Base-by-base conservation (phyloP, 148 eudicot genomes). In the Rhododendron henanense region DNA sequence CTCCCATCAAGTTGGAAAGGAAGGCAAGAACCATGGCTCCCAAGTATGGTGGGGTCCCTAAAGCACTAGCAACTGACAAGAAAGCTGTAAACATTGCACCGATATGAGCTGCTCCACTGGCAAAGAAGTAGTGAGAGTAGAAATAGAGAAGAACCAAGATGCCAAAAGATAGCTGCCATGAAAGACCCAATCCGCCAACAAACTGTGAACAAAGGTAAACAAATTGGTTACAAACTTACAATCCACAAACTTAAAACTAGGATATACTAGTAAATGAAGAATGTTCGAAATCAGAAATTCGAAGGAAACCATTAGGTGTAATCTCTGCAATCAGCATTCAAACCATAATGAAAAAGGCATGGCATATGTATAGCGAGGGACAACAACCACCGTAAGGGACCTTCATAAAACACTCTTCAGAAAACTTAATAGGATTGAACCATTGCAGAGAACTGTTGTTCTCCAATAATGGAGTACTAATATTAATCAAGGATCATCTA, bases 91-190 rank as follows among this genome's bases (percentile, higher is more conserved):
- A 97, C 99, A 97, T 97, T 83, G 99, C 99, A 63, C 99, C 99
- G n/a, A 97, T 97, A 50, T 97, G 98, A 85, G 99, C 99, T 74
- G 99, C 99, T 79, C 99, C 99, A 85, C 98, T 97, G 65, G 99
- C 99, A 48, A 97, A 97, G 88, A 97, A 97, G 93, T 95, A 97
- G 89, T 97, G 99, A 57, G 98, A 94, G 87, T 95, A 97, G 96
- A 94, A 97, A 89, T 97, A 97, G 41, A 97, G 96, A 44, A 97
- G 98, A 81, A 93, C 94, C 31, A 97, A 97, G 76, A 97, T 94
- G 76, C 98, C 98, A 47, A 97, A 97, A 44, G 99, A 95, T 84
- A 91, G 88, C 86, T 96, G 99, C 99, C 98, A 96, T 84, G 97
- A 93, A 37, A 96, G 99, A 79, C 98, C 99, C 85, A 96, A 87